Base-by-base conservation (phyloP, 352 stramenopile genomes). In the Phytophthora pistaciae region DNA sequence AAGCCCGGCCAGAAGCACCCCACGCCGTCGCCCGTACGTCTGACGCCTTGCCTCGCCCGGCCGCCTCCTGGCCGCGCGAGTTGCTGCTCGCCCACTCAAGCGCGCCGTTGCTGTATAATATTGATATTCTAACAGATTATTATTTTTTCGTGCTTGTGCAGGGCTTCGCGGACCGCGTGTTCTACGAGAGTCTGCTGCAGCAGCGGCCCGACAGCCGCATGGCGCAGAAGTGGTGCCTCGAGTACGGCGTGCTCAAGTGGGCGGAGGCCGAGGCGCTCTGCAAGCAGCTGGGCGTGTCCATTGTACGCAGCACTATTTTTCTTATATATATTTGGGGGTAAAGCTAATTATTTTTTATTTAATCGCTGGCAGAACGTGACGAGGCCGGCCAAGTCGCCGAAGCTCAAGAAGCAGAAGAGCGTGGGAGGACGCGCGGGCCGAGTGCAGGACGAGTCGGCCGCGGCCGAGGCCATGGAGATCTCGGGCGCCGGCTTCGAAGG, bases 161-260 rank as follows among this genome's bases (percentile, higher is more conserved):
- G 83, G 91, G 90, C 58, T 95, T 92, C 72, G 90, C 90, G 36
- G 91, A 97, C 56, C 88, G 91, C 60, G 91, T 97, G 14, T 97
- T 97, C 74, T 97, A 97, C 70, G 91, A 97, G 79, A 96, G 90
- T 67, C 64, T 97, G 65, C 72, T 96, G 62, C 85, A 93, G 57
- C 91, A 97, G 77, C 85, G 88, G 14, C 90, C 91, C 0, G 71
- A 93, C 50, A 96, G 89, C 60, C 85, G 77, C 73, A 97, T 97
- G 88, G 91, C 87, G 16, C 80, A 88, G 69, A 97, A 97, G 68
- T 97, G 91, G 91, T 97, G 91, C 63, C 82, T 97, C 21, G 91
- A 97, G 76, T 93, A 96, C 69, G 91, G 91, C 61, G 87, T 97
- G 49, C 87, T 97, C 64, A 94, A 96, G 66, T 95, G 87, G 87